Base-by-base conservation (phyloP, 179 eudicot genomes). In the Vitellaria paradoxa region DNA sequence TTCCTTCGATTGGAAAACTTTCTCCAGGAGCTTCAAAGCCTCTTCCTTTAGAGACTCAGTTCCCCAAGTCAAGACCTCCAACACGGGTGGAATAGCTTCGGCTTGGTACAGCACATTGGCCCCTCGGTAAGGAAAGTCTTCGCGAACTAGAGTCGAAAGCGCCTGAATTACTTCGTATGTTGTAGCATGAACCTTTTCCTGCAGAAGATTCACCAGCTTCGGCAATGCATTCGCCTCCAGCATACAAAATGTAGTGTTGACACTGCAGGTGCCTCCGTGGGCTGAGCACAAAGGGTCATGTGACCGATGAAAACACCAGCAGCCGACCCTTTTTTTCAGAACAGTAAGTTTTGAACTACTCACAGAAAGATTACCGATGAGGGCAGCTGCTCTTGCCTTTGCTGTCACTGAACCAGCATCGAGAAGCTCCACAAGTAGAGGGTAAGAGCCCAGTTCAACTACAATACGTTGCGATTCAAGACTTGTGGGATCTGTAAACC, bases 361-460 rank as follows among this genome's bases (percentile, higher is more conserved):
- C 73, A 68, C 30, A 56, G 88, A 85, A 17, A 85, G 86, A 62
- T 83, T 79, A 61, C 84, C 86, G 60, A 86, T 61, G 11, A 86
- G 82, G 45, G 84, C 84, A 37, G 88, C 88, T 14, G 88, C 86
- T 79, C 84, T 72, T 59, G 84, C 88, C 70, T 84, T 78, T 3
- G 81, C 82, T 4, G 78, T 79, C 18, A 81, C 77, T 20, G 86
- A 81, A 37, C 78, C 82, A 14, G 37, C 59, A 62, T 63, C 78
- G 18, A 86, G 79, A 57, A 81, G 68, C 7, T 69, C 57, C 20
- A 81, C 78, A 11, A 86, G 86, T 63, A 86, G 65, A 65, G 81
- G 81, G 24, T 81, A 79, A 0, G 79, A 77, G 12, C 80, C 83
- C 20, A 79, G 77, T 37, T 81, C 83, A 12, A 79, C 89, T n/a